Conservation (phyloP, 768 basidiomycete species). For the Suillus plorans region DNA sequence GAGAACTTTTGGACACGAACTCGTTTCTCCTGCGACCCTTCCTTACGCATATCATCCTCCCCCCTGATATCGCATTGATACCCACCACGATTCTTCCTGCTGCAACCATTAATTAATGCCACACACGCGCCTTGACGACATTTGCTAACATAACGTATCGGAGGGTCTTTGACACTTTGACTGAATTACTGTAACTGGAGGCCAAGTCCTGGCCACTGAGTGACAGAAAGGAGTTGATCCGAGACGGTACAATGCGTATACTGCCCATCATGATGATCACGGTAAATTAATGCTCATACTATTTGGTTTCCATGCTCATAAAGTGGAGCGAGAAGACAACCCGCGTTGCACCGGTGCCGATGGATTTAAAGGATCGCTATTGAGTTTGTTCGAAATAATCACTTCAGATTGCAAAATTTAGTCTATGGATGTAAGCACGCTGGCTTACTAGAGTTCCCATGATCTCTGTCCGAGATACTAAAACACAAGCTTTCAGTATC, state of each 20-base stretch:
- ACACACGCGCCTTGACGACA: constrained; percentile 7
- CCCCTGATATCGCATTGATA: constrained; percentile 7
- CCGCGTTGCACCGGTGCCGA: background rate
- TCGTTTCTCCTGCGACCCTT: background rate
- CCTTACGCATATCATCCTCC: constrained; percentile 4
- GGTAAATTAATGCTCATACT: background rate
- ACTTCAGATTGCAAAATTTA: background rate
- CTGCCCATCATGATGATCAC: background rate
- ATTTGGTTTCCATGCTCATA: background rate
- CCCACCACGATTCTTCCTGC: constrained; percentile 4
- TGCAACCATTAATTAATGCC: constrained; percentile 9
- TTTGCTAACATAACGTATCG: constrained; percentile 3
- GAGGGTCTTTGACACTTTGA: constrained; percentile 5
- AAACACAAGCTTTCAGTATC: too few relatives aligned
- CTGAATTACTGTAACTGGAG: background rate
- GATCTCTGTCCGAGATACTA: too few relatives aligned
- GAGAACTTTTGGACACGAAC: background rate
- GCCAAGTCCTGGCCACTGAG: background rate
- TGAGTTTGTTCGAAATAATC: too few relatives aligned
- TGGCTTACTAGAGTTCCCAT: too few relatives aligned
- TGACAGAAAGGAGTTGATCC: background rate
- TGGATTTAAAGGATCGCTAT: background rate
- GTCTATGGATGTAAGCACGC: background rate
- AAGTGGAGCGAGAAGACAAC: background rate
- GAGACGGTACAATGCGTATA: background rate